Base-by-base conservation (phyloP, 2,329 filamentous ascomycete genomes). In the Madurella fahalii region DNA sequence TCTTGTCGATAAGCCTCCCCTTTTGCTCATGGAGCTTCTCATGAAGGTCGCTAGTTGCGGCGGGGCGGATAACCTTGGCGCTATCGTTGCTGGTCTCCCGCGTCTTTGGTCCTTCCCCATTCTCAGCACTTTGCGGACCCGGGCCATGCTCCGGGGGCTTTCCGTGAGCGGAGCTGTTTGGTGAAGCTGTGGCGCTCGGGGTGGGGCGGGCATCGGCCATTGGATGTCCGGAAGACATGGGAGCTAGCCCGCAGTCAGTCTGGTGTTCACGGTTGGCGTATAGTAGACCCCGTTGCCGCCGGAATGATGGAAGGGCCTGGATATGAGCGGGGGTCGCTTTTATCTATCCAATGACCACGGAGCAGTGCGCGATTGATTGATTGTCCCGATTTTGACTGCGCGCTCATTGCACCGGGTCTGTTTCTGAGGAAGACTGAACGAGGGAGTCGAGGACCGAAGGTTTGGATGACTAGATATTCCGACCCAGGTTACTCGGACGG, bases 1-100 rank as follows among this genome's bases (percentile, higher is more conserved):
- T 73, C 42, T 69, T 67, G 18, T 70, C 65, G 37, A 66, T 65
- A 50, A 72, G 55, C 54, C 69, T 70, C 4, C 63, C 59, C 55
- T 70, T 72, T 41, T 74, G 47, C 16, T 62, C 50, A 34, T 61
- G 57, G 45, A 66, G 43, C 40, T 58, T 62, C 12, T 65, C 57
- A 18, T 50, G 60, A 7, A 62, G 44, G 32, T 60, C 54, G 30
- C 30, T 47, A 12, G 54, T 45, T 3, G 31, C 16, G 15, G 40
- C 16, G 12, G 41, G 32, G 9, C 25, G 34, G n/a, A 25, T 40
- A 2, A 15, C 11, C 30, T 37, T 49, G 46, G 34, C 34, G 4
- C 43, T 40, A 45, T 34, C 31, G 3, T 34, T 42, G 17, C 15
- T 2, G 16, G 45, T 2, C 18, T 20, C 5, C 30, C 9, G 2